Percentiles rank a stretch among this genome's conserved stretches.
phyloP scores from a whole-genome alignment of 495 filamentous ascomycete genomes.

The Aspergillus olivimuriae region DNA sequence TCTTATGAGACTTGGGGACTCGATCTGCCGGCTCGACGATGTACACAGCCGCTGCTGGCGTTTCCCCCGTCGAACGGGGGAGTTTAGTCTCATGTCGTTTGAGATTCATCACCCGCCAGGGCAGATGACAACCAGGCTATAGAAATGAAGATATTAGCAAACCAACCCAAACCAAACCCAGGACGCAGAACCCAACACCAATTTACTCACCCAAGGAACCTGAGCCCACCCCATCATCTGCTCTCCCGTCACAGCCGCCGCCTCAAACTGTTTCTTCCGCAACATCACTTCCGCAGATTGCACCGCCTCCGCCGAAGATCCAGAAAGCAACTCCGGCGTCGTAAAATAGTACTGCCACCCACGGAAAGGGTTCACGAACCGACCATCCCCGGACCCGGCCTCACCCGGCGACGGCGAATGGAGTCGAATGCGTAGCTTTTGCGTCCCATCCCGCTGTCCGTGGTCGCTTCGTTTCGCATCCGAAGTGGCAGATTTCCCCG shows the following conservation, averaged over 20 bases:
- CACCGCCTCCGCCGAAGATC: constrained; percentile 4
- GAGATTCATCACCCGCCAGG: constrained; percentile 38
- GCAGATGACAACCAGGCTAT: constrained; percentile 37
- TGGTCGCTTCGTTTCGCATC: not conserved
- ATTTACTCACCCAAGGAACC: constrained; percentile 32
- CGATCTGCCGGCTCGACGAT: constrained; percentile 20
- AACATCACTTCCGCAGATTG: constrained; percentile 8
- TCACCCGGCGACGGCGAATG: constrained; percentile 34
- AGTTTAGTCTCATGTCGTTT: constrained; percentile 35
- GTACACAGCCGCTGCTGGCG: constrained; percentile 13
- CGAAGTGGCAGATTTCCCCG: no score
- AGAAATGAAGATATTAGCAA: constrained; percentile 3
- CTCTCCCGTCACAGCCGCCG: constrained; percentile 34
- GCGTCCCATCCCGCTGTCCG: constrained; percentile 12
- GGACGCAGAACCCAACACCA: not conserved
- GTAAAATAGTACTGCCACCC: constrained; percentile 43
- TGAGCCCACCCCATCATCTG: constrained; percentile 32
- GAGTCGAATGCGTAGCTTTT: constrained; percentile 38
- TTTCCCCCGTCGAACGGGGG: constrained; percentile 17
- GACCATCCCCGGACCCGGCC: constrained; percentile 21
- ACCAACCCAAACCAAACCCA: not conserved
- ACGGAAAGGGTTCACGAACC: constrained; percentile 38
- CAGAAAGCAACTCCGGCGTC: constrained; percentile 22
- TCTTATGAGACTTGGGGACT: constrained; percentile 32
- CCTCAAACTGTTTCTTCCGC: constrained; percentile 31